Evolutionary conservation across 768 basidiomycete species (phyloP).

Genomic region (Boletus insuetus): DNA sequence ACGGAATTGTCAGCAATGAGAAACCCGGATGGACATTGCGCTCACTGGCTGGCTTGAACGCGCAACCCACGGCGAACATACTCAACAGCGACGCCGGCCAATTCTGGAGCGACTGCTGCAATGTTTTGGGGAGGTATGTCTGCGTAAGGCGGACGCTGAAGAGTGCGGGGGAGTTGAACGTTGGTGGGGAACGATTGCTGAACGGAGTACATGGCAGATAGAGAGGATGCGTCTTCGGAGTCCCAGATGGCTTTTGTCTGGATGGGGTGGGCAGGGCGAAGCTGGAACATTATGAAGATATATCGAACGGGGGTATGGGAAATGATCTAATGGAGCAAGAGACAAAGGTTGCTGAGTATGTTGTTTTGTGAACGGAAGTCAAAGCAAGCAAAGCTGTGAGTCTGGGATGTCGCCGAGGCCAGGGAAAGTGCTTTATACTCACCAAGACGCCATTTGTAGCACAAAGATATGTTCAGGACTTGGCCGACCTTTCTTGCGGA

Average conservation of each 20-base stretch:
- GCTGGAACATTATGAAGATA: slow-evolving; percentile 31
- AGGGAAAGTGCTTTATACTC: slow-evolving; percentile 31
- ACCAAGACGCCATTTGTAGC: slow-evolving; percentile 23
- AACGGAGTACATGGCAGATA: slow-evolving; percentile 28
- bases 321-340: slow-evolving; percentile 19
- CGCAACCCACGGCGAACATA: slow-evolving; percentile 58
- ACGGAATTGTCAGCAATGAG: slow-evolving; percentile 33
- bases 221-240: slow-evolving; percentile 28
- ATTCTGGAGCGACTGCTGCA: slow-evolving; percentile 49
- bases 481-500: slow-evolving; percentile 22
- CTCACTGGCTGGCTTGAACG: slow-evolving; percentile 44
- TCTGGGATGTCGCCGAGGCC: slow-evolving; percentile 12
- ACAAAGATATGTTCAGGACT: slow-evolving; percentile 33
- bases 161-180: slow-evolving; percentile 71
- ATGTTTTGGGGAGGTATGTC: slow-evolving; percentile 58
- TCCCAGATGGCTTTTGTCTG: slow-evolving; percentile 38
- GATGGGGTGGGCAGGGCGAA: slow-evolving; percentile 34
- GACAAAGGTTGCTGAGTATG: slow-evolving; percentile 18
- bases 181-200: slow-evolving; percentile 29
- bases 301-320: slow-evolving; percentile 2
- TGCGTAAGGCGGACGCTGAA: slow-evolving; percentile 57
- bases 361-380: slow-evolving; percentile 6
- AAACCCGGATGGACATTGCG: slow-evolving; percentile 8
- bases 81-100: slow-evolving; percentile 54
- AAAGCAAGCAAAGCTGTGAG: slow-evolving; percentile 12